Base-by-base conservation (phyloP, 768 basidiomycete genomes). In the Termitomyces sp. region DNA sequence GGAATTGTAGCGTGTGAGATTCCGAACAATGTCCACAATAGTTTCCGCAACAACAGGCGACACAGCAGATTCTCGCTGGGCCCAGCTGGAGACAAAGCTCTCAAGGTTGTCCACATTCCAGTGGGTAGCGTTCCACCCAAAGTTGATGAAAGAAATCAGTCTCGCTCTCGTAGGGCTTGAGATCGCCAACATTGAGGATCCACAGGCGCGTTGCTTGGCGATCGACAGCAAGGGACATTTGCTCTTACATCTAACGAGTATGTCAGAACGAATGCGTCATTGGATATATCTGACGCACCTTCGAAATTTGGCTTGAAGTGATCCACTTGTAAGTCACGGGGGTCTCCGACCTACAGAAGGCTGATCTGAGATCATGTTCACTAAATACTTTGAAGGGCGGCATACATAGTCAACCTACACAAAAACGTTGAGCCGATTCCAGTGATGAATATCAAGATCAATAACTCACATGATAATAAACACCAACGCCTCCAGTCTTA, bases 291-390 rank as follows among this genome's bases (percentile, higher is more conserved):
- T 32, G 20, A 36, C 20, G 17, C 29, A 79, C 81, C 74, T 84
- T 84, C 46, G 82, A 72, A 11, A 86, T 74, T 74, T 83, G 83
- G 25, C 77, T 81, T 49, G 76, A 82, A 25, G 80, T 80, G 54
- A 88, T 86, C 87, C 87, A 89, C 68, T 89, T 89, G 76, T 86
- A n/a, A 91, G 71, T 87, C 81, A 50, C 84, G 73, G 1, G 86
- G 85, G 60, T 78, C 78, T 14, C 87, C 88, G 45, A 91, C 86
- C n/a, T n/a, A n/a, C n/a, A n/a, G n/a, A n/a, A n/a, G n/a, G n/a
- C n/a, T n/a, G n/a, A n/a, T n/a, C n/a, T n/a, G n/a, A n/a, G n/a
- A n/a, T n/a, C n/a, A n/a, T n/a, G n/a, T n/a, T 31, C 47, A 45
- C 9, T 54, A 5, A 8, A 17, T 12, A 42, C 9, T 45, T 17